Evolutionary conservation across 768 basidiomycete genomes (phyloP), one percentile per base, ranked within the genome.

Genomic region (Lactarius hengduanensis): DNA sequence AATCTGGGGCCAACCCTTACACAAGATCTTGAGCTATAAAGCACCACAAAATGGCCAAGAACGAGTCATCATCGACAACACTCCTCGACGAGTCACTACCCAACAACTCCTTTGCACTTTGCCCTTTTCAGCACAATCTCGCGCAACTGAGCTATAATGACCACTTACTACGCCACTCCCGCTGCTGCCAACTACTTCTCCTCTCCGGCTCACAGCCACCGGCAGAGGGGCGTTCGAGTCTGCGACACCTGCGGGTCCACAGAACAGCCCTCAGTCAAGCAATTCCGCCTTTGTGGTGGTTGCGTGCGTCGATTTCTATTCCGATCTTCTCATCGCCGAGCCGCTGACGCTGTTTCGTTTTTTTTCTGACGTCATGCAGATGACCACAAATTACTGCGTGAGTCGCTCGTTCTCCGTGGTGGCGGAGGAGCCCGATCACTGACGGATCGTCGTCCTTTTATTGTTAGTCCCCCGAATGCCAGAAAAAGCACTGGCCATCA

Each of bases 341-440:
- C 22, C 22, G 8, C 47, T 22, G 58, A 57, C 61, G 53, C 59
- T 11, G 62, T 76, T 73, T 61, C 75, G 13, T 15, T 20, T 56
- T 62, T 68, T 73, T 67, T 57, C 43, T 64, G 65, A 66, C 61
- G 22, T 62, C 50, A 61, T 69, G 43, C 73, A 92, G 90, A 90
- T 91, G 89, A 87, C 85, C 36, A 91, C 90, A 57, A 91, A 92
- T 73, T 93, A 93, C 76, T 93, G 91, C 73, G 89, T 91, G 78
- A 76, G 78, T 74, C 55, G 30, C 66, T 58, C 61, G 65, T 62
- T 58, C 47, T 43, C 58, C 50, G 15, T 69, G 47, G 60, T 41
- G 43, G 54, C 45, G 34, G 13, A 57, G 41, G 47, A 66, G 65
- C 68, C 67, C 77, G 47, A 50, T 50, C 22, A 5, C 36, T 58